A percentile compares a stretch with the other conserved stretches of the same genome.
These are phyloP conservation scores for Nakataea oryzae DNA, from an alignment of 2,329 filamentous ascomycete species.

Conservation along the genomic window DNA sequence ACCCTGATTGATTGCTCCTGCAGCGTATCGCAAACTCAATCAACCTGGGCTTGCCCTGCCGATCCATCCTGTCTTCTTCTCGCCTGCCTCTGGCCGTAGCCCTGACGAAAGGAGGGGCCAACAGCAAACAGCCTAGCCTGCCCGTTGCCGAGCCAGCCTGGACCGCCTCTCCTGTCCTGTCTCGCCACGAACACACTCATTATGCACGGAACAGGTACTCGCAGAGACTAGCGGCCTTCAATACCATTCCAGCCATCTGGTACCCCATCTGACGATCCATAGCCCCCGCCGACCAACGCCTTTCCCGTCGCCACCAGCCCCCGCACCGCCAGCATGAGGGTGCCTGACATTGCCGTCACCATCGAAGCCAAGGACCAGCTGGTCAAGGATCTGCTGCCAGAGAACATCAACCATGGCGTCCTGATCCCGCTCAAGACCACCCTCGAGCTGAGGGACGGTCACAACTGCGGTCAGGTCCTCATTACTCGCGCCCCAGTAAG, in stretches of 20 bases:
- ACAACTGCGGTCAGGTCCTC: constrained; percentile 51
- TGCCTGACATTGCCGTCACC: constrained; percentile 7
- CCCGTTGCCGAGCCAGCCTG: not conserved
- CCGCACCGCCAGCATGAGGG: constrained; percentile 9
- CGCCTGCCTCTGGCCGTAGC: not conserved
- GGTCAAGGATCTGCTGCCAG: constrained; percentile 19
- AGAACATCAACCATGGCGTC: constrained; percentile 31
- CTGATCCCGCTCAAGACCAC: constrained; percentile 55
- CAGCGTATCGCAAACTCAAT: not conserved
- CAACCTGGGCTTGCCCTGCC: not conserved
- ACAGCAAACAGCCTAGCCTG: not conserved
- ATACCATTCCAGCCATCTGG: not conserved
- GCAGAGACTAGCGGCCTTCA: not conserved
- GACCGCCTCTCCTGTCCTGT: not conserved
- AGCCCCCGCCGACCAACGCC: not conserved
- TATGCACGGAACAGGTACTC: not conserved
- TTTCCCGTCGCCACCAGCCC: not conserved
- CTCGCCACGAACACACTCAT: not conserved
- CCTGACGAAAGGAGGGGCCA: not conserved
- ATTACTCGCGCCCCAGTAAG: constrained; percentile 64
- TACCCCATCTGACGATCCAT: not conserved
- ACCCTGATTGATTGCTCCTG: not conserved
- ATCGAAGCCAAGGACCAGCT: constrained; percentile 19
- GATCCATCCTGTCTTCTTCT: not conserved
- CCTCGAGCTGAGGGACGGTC: constrained; percentile 50